Evolutionary conservation across 2,329 filamentous ascomycete genomes (phyloP), one percentile per base, ranked within the genome.

Genomic region (Aphanocladium album): DNA sequence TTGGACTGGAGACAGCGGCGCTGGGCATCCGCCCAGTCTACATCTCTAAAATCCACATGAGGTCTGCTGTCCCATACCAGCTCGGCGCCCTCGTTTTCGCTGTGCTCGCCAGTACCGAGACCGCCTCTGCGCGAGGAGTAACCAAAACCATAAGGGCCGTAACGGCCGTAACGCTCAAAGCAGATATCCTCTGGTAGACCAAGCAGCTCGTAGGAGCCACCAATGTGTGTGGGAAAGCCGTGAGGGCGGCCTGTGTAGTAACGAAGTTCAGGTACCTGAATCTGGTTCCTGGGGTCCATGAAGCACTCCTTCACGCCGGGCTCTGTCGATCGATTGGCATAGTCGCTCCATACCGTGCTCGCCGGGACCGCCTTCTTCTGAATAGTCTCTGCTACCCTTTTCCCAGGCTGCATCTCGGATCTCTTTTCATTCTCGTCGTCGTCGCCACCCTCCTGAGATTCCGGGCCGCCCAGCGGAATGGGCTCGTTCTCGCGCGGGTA

Each of bases 81-180:
- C 46, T 93, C 89, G n/a, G 86, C 82, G 3, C 91, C 93, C 65
- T 95, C 89, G 54, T 82, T 86, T 64, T 97, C 90, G 23, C 91
- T 91, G 67, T 92, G 87, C 73, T 96, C 84, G 12, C 91, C 93
- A n/a, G 90, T 87, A 5, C 93, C 92, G 27, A 89, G 86, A 1
- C 93, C 93, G 14, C 93, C 93, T 64, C 83, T 86, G 61, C 86
- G 86, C 37, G 83, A 79, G 35, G 89, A 90, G 72, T 98, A 98
- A 9, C 93, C 93, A 63, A 91, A 85, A 0, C 93, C 93, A 67
- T 99, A 99, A 0, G 93, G 90, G 0, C 91, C 93, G 33, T 95
- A 84, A 64, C 92, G 84, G 3, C 93, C 93, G 71, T 90, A 96
- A 2, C 95, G 84, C 67, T 99, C 95, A 70, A 96, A 97, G 76